These are phyloP conservation scores for Clavispora vitiphila DNA, from an alignment of 805 yeast species.

Conservation along the genomic window DNA sequence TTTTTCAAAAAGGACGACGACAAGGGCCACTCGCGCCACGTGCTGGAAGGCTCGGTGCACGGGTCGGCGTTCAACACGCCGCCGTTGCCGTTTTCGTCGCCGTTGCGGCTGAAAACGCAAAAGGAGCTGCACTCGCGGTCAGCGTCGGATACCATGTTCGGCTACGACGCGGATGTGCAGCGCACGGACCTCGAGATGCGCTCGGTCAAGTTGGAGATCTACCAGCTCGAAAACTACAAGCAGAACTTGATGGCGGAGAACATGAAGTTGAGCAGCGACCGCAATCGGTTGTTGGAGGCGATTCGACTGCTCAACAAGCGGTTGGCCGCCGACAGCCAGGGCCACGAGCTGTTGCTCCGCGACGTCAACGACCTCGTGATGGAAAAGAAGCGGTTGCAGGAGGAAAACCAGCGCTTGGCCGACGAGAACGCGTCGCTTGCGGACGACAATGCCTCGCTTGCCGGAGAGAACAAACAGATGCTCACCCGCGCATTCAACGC, in stretches of 20 bases:
- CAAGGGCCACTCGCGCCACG: slow-evolving; percentile 33
- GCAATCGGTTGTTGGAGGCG: slow-evolving; percentile 24
- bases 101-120: slow-evolving; percentile 16
- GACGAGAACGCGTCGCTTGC: not conserved
- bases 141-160: slow-evolving; percentile 38
- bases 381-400: slow-evolving; percentile 41
- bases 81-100: slow-evolving; percentile 34
- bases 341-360: slow-evolving; percentile 38
- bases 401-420: slow-evolving; percentile 12
- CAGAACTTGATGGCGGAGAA: slow-evolving; percentile 22
- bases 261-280: slow-evolving; percentile 25
- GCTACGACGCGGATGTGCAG: slow-evolving; percentile 15
- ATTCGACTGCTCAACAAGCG: slow-evolving; percentile 39
- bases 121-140: slow-evolving; percentile 36
- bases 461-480: slow-evolving; percentile 1
- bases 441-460: not conserved
- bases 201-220: slow-evolving; percentile 35
- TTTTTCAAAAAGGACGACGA: slow-evolving; percentile 28
- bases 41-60: slow-evolving; percentile 34
- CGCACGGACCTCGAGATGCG: slow-evolving; percentile 36
- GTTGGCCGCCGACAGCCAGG: slow-evolving; percentile 35
- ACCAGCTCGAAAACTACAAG: slow-evolving; percentile 26
- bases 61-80: slow-evolving; percentile 41
- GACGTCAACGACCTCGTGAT: slow-evolving; percentile 50
- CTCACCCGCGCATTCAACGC: not conserved